A percentile compares a stretch with the other conserved stretches of the same genome.
Evolutionary conservation across 352 stramenopile genomes (phyloP).

Genomic region (Pythium vanterpoolii): DNA sequence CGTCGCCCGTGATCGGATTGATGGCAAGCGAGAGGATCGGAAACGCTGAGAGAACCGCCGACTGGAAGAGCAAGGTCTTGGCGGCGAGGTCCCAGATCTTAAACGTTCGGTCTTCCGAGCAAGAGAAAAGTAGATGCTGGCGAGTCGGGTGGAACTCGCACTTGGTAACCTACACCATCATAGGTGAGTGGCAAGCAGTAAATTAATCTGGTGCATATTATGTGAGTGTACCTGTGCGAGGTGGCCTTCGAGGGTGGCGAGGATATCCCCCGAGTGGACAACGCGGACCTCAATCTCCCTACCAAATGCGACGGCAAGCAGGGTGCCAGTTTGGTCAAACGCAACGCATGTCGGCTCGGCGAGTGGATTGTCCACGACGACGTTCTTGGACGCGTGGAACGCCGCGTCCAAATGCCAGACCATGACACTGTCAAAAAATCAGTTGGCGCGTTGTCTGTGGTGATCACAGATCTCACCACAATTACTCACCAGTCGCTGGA

Average conservation of each 20-base stretch:
- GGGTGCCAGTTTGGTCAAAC: constrained; percentile 64
- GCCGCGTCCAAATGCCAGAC: constrained; percentile 51
- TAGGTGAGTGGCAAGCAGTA: background rate
- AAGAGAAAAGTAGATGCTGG: constrained; percentile 64
- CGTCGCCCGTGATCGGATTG: constrained; percentile 63
- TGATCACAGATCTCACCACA: background rate
- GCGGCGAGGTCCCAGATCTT: constrained; percentile 82
- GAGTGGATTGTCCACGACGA: constrained; percentile 40
- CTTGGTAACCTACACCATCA: constrained; percentile 45
- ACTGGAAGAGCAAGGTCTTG: constrained; percentile 69
- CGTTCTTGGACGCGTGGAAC: constrained; percentile 26
- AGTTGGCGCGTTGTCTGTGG: background rate
- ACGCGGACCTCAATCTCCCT: constrained; percentile 54
- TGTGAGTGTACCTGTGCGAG: constrained; percentile 36
- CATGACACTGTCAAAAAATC: constrained; percentile 34
- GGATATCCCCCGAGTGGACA: constrained; percentile 46
- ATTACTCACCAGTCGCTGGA: constrained; percentile 58
- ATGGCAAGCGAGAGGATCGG: constrained; percentile 61
- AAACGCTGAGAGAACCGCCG: constrained; percentile 69
- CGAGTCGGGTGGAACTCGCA: constrained; percentile 71
- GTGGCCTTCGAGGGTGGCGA: constrained; percentile 71
- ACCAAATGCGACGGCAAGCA: constrained; percentile 51
- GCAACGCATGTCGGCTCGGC: constrained; percentile 41
- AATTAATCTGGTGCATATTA: background rate
- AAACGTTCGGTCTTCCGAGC: constrained; percentile 81